Evolutionary conservation across 176 grass and related monocot genomes (phyloP).

Genomic region (Areca catechu): DNA sequence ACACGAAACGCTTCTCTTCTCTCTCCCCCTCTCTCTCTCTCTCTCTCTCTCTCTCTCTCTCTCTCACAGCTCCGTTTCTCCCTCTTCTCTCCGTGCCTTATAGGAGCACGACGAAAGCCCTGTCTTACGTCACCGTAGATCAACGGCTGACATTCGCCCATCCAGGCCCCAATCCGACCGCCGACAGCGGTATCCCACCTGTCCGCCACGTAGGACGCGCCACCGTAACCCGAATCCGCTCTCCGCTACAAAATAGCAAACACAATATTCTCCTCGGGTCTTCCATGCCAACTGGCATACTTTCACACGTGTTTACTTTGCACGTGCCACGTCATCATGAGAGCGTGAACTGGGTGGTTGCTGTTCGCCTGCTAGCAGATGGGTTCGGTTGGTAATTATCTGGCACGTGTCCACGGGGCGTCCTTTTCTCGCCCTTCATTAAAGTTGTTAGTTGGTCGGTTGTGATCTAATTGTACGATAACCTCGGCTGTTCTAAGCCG

Average conservation of each 20-base stretch:
- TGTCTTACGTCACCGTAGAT: neutral
- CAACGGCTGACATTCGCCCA: neutral
- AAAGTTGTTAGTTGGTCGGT: no score
- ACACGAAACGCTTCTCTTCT: neutral
- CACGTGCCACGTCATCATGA: no score
- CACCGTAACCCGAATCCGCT: neutral
- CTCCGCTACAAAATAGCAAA: neutral
- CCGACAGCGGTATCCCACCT: constrained; percentile 13
- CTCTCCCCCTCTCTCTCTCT: neutral
- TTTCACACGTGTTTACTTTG: no score
- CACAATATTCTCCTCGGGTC: no score
- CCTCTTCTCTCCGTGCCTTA: neutral
- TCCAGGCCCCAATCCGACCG: constrained; percentile 6
- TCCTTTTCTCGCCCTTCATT: no score
- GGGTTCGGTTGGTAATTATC: no score
- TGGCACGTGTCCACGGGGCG: no score
- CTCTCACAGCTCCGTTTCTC: neutral
- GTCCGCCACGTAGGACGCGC: constrained; percentile 4
- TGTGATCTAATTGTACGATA: no score
- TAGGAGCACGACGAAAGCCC: constrained; percentile 2
- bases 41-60: neutral
- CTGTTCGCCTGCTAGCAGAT: no score
- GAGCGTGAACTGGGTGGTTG: no score
- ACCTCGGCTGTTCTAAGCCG: no score
- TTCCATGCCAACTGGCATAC: no score